Evolutionary conservation across 2,329 filamentous ascomycete genomes (phyloP), one percentile per base, ranked within the genome.

Genomic region (Botrytis cinerea): DNA sequence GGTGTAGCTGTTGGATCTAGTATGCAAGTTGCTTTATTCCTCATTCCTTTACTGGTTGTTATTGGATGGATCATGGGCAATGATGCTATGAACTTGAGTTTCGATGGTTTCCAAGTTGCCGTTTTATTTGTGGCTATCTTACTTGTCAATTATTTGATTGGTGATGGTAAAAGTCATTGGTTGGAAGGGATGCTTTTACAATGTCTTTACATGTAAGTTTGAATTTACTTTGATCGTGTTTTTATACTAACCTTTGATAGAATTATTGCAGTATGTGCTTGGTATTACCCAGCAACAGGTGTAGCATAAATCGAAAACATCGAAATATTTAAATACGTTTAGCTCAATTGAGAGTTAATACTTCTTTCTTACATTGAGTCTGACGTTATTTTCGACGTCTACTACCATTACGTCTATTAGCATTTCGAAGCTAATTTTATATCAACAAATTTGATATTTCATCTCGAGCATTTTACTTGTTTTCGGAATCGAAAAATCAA

Each of bases 91-190:
- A 91, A 87, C 12, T 84, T 93, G 8, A 87, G 88, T 78, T 92
- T 93, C 78, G 90, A 93, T 80, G 90, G 90, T 0, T 98, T 98
- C 85, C 93, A 97, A 83, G 91, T 97, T 22, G 92, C 94, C 35
- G 91, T 92, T 59, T 84, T 97, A 59, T 97, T 97, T 78, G 92
- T 96, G 20, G 90, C 93, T 2, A 93, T 93, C 0, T 88, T 97
- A 60, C 86, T 97, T 48, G 92, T 95, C 73, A 97, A 97, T 81
- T 97, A 97, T 80, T 83, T 97, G 61, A 93, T 97, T 67, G 87
- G 91, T 32, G 93, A 97, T 78, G 72, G 72, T 70, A 88, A 88
- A 77, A 87, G 85, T 57, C 83, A 87, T 76, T 87, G 85, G 79
- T 68, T 80, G 7, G 80, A 81, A 73, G 80, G 80, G 8, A 77